phyloP scores from a whole-genome alignment of 768 basidiomycete genomes.

The Suillus subluteus region DNA sequence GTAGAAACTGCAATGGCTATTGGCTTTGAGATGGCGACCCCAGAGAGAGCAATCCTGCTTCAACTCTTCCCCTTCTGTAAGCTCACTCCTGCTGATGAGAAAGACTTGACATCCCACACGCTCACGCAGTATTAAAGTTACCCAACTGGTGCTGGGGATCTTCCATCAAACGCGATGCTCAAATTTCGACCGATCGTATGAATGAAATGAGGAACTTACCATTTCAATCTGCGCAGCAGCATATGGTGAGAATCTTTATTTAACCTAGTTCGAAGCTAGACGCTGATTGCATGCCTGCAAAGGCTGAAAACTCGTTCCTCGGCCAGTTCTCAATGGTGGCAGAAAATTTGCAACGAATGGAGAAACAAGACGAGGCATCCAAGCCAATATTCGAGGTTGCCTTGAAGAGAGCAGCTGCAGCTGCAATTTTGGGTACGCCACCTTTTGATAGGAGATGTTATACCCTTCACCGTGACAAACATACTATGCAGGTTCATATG shows the following conservation, averaged over 20 bases:
- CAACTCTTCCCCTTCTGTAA: constrained; percentile 15
- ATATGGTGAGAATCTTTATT: constrained; percentile 27
- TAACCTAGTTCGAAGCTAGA: neutral
- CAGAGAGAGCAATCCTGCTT: constrained; percentile 13
- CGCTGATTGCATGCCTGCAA: neutral
- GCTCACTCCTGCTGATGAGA: neutral
- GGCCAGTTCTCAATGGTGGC: constrained; percentile 16
- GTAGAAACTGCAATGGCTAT: constrained; percentile 8
- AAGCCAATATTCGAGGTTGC: constrained; percentile 13
- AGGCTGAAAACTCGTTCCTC: neutral
- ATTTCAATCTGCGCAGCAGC: constrained; percentile 27
- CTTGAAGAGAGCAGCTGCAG: constrained; percentile 15
- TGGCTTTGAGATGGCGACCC: neutral
- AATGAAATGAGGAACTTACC: constrained; percentile 20
- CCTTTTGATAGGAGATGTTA: neutral
- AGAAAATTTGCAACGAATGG: constrained; percentile 19
- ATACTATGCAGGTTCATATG: constrained; percentile 21
- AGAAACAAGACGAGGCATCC: constrained; percentile 11
- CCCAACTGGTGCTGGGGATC: constrained; percentile 46
- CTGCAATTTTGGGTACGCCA: constrained; percentile 21
- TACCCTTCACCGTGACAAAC: neutral
- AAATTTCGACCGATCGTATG: neutral
- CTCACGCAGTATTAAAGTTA: constrained; percentile 11
- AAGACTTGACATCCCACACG: too few relatives aligned
- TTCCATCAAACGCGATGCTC: constrained; percentile 37